These are phyloP conservation scores for Venturia nashicola DNA, from an alignment of 2,329 filamentous ascomycete genomes.

Conservation along the genomic window DNA sequence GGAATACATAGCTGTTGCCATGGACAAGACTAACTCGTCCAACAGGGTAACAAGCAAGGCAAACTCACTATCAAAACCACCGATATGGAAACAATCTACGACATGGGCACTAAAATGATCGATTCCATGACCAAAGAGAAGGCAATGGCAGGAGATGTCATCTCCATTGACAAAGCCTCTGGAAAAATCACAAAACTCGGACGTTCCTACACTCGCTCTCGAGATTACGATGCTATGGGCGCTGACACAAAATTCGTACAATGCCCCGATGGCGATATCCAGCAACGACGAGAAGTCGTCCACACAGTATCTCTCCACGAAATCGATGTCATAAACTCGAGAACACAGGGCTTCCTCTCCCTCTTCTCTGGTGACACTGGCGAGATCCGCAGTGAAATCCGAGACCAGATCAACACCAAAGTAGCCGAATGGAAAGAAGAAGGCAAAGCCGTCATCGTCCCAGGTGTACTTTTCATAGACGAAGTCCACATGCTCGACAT, in stretches of 20 bases:
- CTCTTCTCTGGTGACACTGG: conserved; percentile 97
- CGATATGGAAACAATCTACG: conserved; percentile 99
- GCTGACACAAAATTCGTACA: conserved; percentile 97
- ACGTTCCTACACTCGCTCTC: conserved; percentile 82
- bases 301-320: conserved; percentile 96
- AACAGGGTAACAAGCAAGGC: conserved; percentile 80
- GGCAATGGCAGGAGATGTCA: conserved; percentile 96
- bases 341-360: conserved; percentile 94
- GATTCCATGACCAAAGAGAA: conserved; percentile 99
- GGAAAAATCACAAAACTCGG: conserved; percentile 97
- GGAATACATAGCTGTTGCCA: not conserved
- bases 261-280: conserved; percentile 92
- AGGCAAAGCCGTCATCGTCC: conserved; percentile 95
- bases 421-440: conserved; percentile 99
- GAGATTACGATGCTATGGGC: conserved; percentile 98
- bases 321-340: conserved; percentile 98
- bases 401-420: conserved; percentile 98
- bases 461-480: conserved; percentile 94
- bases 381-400: conserved; percentile 92
- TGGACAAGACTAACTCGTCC: not conserved
- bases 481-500: conserved; percentile 99
- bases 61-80: conserved; percentile 99
- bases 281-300: conserved; percentile 92
- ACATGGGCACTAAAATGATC: conserved; percentile 99
- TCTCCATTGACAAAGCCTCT: conserved; percentile 96